Evolutionary conservation across 257 asterid genomes (phyloP).

Genomic region (Fraxinus quadrangulata): DNA sequence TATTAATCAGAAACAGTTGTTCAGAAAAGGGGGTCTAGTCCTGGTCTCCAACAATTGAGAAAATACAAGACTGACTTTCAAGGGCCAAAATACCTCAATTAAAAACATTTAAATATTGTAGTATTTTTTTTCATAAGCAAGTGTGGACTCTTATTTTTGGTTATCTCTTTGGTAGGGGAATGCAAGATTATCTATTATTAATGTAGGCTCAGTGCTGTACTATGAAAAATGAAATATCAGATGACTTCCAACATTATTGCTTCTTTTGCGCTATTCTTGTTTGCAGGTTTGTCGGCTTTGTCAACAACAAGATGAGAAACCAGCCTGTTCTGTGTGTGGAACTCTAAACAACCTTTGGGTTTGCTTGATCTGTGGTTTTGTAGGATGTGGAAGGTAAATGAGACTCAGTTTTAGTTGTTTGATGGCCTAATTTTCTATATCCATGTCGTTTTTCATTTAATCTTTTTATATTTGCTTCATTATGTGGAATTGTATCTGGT

Average conservation of each 20-base stretch:
- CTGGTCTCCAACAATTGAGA: neutral
- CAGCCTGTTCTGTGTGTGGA: slow-evolving; percentile 88
- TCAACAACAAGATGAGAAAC: slow-evolving; percentile 83
- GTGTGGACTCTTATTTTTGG: neutral
- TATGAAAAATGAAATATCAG: neutral
- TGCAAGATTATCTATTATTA: neutral
- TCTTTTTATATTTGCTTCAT: neutral
- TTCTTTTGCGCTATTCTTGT: slow-evolving; percentile 12
- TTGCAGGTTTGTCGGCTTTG: slow-evolving; percentile 89
- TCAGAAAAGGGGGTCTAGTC: neutral
- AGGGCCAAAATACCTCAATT: neutral
- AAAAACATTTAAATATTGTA: neutral
- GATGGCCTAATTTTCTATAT: neutral
- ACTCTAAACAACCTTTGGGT: slow-evolving; percentile 76
- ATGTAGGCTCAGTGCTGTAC: neutral
- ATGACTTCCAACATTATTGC: neutral
- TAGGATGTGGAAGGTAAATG: slow-evolving; percentile 90
- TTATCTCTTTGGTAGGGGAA: neutral
- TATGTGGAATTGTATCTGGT: slow-evolving; percentile 19
- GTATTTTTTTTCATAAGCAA: neutral
- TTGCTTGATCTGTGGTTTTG: slow-evolving; percentile 96
- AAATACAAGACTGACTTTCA: neutral
- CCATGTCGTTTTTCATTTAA: slow-evolving; percentile 5
- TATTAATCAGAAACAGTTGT: neutral
- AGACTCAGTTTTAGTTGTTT: slow-evolving; percentile 12